Conservation (phyloP, 805 yeast genomes). For the Metschnikowia koreensis region DNA sequence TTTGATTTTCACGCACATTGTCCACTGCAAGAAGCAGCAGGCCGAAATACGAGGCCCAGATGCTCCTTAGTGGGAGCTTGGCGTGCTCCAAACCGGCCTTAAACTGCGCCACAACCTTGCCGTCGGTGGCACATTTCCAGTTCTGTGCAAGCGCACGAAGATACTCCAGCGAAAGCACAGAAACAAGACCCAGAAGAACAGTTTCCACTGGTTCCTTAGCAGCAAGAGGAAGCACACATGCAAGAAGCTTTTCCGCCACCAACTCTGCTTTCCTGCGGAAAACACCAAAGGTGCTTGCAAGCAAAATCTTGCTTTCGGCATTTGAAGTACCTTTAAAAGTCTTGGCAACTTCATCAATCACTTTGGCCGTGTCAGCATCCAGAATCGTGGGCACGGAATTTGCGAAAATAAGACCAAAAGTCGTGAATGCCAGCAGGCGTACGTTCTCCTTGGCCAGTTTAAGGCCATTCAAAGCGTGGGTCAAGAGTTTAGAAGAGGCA, state of each 20-base stretch:
- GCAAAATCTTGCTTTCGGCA: constrained; percentile 62
- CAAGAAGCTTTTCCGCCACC: constrained; percentile 32
- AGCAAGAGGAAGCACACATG: constrained; percentile 49
- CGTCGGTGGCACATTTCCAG: constrained; percentile 7
- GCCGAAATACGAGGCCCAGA: constrained; percentile 64
- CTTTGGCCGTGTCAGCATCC: constrained; percentile 24
- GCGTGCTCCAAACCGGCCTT: constrained; percentile 64
- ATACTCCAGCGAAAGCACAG: constrained; percentile 49
- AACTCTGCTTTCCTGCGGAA: constrained; percentile 16
- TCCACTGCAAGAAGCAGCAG: constrained; percentile 18
- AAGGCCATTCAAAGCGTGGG: constrained; percentile 52
- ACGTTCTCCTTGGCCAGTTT: constrained; percentile 72
- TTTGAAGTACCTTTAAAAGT: constrained; percentile 55
- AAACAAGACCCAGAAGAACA: constrained; percentile 50
- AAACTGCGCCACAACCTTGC: constrained; percentile 30
- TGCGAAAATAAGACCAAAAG: constrained; percentile 26
- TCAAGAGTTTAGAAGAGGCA: constrained; percentile 43
- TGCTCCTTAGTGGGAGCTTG: constrained; percentile 57
- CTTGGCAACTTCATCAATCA: constrained; percentile 55
- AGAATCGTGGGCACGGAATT: constrained; percentile 16
- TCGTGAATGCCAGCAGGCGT: constrained; percentile 46
- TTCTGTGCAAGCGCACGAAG: constrained; percentile 16
- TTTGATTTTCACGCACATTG: not conserved
- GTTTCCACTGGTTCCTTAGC: constrained; percentile 75
- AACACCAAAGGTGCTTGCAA: constrained; percentile 48